Conservation (phyloP, 768 basidiomycete species). For the Phlegmacium glaucopus region DNA sequence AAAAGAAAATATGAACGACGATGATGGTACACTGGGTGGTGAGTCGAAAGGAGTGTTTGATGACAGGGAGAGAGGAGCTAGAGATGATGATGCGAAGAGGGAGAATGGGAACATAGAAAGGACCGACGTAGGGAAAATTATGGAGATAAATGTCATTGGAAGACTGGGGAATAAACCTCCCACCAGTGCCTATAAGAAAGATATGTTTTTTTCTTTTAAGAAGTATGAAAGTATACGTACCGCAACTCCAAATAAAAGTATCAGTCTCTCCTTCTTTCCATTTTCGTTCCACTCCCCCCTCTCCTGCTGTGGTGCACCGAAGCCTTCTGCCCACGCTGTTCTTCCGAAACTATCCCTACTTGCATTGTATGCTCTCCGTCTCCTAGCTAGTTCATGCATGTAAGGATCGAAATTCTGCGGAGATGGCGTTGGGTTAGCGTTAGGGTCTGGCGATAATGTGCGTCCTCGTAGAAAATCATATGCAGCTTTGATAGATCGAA, state of each 20-base stretch:
- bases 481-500: constrained; percentile 61
- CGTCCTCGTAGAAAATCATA: constrained; percentile 55
- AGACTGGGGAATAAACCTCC: constrained; percentile 39
- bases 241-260: constrained; percentile 45
- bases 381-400: constrained; percentile 47
- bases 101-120: background rate
- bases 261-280: constrained; percentile 47
- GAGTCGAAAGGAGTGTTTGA: background rate
- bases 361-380: constrained; percentile 40
- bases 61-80: background rate
- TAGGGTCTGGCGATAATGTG: constrained; percentile 19
- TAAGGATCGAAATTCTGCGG: constrained; percentile 38
- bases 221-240: constrained; percentile 29
- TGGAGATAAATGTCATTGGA: constrained; percentile 11
- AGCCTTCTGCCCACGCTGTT: constrained; percentile 11
- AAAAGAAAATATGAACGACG: constrained; percentile 16
- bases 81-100: background rate
- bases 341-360: constrained; percentile 9
- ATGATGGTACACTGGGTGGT: background rate
- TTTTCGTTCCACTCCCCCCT: constrained; percentile 33
- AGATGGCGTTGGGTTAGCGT: constrained; percentile 17
- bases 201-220: background rate
- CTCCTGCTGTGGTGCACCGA: constrained; percentile 25
- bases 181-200: constrained; percentile 34
- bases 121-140: constrained; percentile 11